Base-by-base conservation (phyloP, 495 filamentous ascomycete genomes). In the Podospora conica region DNA sequence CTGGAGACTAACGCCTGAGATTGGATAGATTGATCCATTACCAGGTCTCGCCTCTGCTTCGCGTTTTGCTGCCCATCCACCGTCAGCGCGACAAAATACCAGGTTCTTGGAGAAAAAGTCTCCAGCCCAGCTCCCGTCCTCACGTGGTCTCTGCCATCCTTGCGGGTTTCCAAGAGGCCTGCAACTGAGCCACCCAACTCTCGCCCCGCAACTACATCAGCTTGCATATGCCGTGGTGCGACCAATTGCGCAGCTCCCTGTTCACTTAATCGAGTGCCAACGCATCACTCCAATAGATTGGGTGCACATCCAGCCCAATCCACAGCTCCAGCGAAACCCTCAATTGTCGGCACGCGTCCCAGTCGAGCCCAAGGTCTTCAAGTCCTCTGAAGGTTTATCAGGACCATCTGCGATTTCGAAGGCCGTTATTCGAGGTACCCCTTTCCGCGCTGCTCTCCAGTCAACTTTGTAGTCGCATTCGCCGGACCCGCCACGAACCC, bases 211-310 rank as follows among this genome's bases (percentile, higher is more conserved):
- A 78, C 78, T 75, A 82, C 81, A 81, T 82, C 81, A 78, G 77
- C 82, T 78, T 84, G 82, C 83, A 85, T 83, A 81, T 80, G 80
- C 81, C 78, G 80, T 79, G 78, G 80, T 80, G 78, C 80, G 69
- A 81, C 79, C 81, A 77, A 78, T 78, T 80, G 78, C 78, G 78
- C 78, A 78, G 80, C 81, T 74, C 76, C 69, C 71, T 69, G 73
- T 68, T 68, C 74, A 80, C 77, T 80, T 78, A 77, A 74, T 71
- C 69, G 66, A 80, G 63, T 84, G 83, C 83, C 83, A 85, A 80
- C 83, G 79, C 83, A 85, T 83, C 80, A 77, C 81, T 82, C 80
- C 77, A 83, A 81, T 83, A 81, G 80, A 83, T 80, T 80, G 78
- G 77, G 78, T 80, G 75, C 74, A 78, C 79, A 81, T 79, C 79